Evolutionary conservation across 2,329 filamentous ascomycete genomes (phyloP).

Genomic region (Cercospora zeina): DNA sequence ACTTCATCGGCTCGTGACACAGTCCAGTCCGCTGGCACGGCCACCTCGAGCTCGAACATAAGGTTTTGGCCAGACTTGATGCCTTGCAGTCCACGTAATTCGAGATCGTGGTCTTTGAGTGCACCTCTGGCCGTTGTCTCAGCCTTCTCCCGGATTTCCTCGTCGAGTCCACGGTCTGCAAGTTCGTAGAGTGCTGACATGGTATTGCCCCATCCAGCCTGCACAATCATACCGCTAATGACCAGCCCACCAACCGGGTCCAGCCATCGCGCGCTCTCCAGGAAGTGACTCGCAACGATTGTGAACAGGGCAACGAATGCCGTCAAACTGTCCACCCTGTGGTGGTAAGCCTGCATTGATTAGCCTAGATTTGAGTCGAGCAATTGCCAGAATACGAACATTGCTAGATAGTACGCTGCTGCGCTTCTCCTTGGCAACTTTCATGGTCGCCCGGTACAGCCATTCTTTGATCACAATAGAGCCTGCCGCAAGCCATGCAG

Average conservation of each 20-base stretch:
- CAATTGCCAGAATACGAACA: slow-evolving; percentile 42
- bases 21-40: slow-evolving; percentile 74
- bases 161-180: slow-evolving; percentile 84
- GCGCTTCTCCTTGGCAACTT: slow-evolving; percentile 88
- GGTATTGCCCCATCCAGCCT: slow-evolving; percentile 85
- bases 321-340: slow-evolving; percentile 92
- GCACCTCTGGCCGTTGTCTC: slow-evolving; percentile 56
- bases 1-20: slow-evolving; percentile 68
- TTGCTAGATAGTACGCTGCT: slow-evolving; percentile 96
- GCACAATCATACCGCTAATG: slow-evolving; percentile 91
- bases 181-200: slow-evolving; percentile 79
- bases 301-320: slow-evolving; percentile 88
- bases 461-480: slow-evolving; percentile 94
- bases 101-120: slow-evolving; percentile 47
- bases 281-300: slow-evolving; percentile 84
- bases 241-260: slow-evolving; percentile 90
- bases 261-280: slow-evolving; percentile 84
- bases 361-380: slow-evolving; percentile 1
- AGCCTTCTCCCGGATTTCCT: slow-evolving; percentile 74
- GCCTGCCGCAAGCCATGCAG: slow-evolving; percentile 87
- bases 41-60: slow-evolving; percentile 83
- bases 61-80: slow-evolving; percentile 97
- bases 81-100: slow-evolving; percentile 77
- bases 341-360: slow-evolving; percentile 65
- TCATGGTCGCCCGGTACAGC: slow-evolving; percentile 97